A percentile compares a stretch with the other conserved stretches of the same genome.
These are phyloP conservation scores for Monilinia laxa DNA, from an alignment of 2,329 filamentous ascomycete genomes.

Conservation along the genomic window DNA sequence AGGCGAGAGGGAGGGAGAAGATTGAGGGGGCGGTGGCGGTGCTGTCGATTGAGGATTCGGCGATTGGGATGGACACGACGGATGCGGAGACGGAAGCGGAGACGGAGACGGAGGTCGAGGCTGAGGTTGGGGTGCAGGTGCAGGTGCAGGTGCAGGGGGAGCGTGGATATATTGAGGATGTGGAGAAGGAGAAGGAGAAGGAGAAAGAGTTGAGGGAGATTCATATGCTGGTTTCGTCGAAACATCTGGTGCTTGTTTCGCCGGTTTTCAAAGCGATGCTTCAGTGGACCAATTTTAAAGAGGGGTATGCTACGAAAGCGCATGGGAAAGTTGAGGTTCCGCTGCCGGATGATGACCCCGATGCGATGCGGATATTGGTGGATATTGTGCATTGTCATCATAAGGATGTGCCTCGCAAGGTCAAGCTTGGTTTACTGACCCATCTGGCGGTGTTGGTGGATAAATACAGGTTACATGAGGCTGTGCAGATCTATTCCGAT, in stretches of 20 bases:
- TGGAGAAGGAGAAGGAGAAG: not conserved
- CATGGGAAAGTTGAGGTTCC: slow-evolving; percentile 32
- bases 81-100: not conserved
- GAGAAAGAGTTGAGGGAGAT: slow-evolving; percentile 15
- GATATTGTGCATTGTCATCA: slow-evolving; percentile 38
- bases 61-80: slow-evolving; percentile 4
- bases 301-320: slow-evolving; percentile 27
- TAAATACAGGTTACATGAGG: slow-evolving; percentile 35
- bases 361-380: slow-evolving; percentile 40
- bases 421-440: slow-evolving; percentile 36
- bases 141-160: not conserved
- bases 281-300: slow-evolving; percentile 28
- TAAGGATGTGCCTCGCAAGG: slow-evolving; percentile 31
- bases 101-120: too few species aligned
- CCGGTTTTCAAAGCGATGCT: slow-evolving; percentile 38
- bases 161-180: not conserved
- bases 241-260: slow-evolving; percentile 34
- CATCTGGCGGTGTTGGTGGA: slow-evolving; percentile 36
- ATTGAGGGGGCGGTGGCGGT: not conserved
- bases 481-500: slow-evolving; percentile 23
- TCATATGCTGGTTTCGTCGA: slow-evolving; percentile 30
- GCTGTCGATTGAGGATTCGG: slow-evolving; percentile 15
- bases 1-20: not conserved
- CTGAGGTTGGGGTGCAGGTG: not conserved
- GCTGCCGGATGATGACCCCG: slow-evolving; percentile 38